phyloP scores from a whole-genome alignment of 2,329 filamentous ascomycete genomes.

The Neonectria punicea region DNA sequence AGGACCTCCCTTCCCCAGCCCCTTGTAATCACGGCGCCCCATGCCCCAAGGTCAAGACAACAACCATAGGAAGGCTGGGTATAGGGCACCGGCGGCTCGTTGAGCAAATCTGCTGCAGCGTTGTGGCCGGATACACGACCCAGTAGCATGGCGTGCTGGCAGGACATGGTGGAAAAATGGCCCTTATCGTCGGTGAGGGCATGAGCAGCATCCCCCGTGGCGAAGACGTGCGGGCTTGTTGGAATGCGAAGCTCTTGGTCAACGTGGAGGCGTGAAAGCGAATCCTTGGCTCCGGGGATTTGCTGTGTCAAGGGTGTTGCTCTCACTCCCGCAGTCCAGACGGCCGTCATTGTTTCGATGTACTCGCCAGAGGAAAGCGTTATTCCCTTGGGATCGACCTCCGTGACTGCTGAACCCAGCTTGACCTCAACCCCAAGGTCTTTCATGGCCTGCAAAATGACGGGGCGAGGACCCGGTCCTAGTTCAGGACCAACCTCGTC shows the following conservation, averaged over 20 bases:
- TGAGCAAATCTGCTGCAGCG: slow-evolving; percentile 48
- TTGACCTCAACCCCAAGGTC: slow-evolving; percentile 45
- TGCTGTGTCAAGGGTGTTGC: slow-evolving; percentile 48
- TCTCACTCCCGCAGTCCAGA: slow-evolving; percentile 52
- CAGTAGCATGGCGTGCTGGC: slow-evolving; percentile 51
- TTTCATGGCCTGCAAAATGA: slow-evolving; percentile 45
- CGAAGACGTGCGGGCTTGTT: slow-evolving; percentile 9
- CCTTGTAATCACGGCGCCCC: slow-evolving; percentile 42
- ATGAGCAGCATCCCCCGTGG: slow-evolving; percentile 48
- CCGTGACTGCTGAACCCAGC: slow-evolving; percentile 41
- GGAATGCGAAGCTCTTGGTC: slow-evolving; percentile 20
- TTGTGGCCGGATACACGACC: slow-evolving; percentile 50
- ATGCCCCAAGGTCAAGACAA: slow-evolving; percentile 51
- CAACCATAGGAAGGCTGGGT: slow-evolving; percentile 45
- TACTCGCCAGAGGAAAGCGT: slow-evolving; percentile 44
- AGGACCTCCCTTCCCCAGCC: slow-evolving; percentile 48
- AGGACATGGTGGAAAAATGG: slow-evolving; percentile 50
- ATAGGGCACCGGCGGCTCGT: slow-evolving; percentile 38
- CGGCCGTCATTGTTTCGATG: slow-evolving; percentile 46
- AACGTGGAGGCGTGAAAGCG: slow-evolving; percentile 12
- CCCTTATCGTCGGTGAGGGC: slow-evolving; percentile 39
- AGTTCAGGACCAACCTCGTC: slow-evolving; percentile 47
- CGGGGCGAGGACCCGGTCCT: slow-evolving; percentile 46
- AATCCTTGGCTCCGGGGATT: slow-evolving; percentile 44
- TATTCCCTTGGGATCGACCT: slow-evolving; percentile 41